A percentile compares a stretch with the other conserved stretches of the same genome.
Evolutionary conservation across 2,329 filamentous ascomycete species (phyloP).

Genomic region (Salinomyces thailandicus): DNA sequence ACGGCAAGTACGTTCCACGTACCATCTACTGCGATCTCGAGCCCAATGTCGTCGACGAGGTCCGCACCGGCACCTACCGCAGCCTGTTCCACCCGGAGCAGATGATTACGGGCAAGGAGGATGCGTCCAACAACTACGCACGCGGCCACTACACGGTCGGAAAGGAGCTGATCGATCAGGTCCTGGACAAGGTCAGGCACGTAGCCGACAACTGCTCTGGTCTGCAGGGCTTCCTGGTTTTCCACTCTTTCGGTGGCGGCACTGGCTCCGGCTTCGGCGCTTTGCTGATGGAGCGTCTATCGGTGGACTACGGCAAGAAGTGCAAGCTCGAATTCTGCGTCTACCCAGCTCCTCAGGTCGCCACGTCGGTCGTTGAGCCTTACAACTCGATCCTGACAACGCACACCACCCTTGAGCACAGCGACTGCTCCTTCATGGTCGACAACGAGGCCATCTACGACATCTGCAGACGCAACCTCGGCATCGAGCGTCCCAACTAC

Average conservation of each 20-base stretch:
- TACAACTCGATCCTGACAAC: constrained; percentile 99
- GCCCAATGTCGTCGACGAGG: constrained; percentile 98
- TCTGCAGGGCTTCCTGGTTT: constrained; percentile 97
- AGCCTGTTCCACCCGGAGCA: constrained; percentile 97
- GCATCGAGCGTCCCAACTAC: constrained; percentile 93
- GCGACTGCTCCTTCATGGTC: constrained; percentile 99
- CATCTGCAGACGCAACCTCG: constrained; percentile 95
- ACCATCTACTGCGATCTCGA: constrained; percentile 99
- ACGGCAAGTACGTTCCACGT: constrained; percentile 97
- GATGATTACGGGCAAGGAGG: constrained; percentile 99
- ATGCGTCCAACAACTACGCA: constrained; percentile 99
- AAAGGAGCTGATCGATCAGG: constrained; percentile 97
- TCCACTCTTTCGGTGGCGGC: constrained; percentile 99
- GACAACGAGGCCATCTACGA: constrained; percentile 99
- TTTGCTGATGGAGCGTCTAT: constrained; percentile 96
- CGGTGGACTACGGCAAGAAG: constrained; percentile 99
- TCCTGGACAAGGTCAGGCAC: constrained; percentile 93
- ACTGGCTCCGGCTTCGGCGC: constrained; percentile 98
- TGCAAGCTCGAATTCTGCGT: constrained; percentile 99
- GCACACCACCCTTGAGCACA: constrained; percentile 98
- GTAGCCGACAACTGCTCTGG: constrained; percentile 97
- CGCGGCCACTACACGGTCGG: constrained; percentile 99
- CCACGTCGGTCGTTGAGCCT: constrained; percentile 95
- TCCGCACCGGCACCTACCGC: constrained; percentile 93
- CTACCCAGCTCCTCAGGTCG: constrained; percentile 94